These are phyloP conservation scores for Naegleria gruberi DNA, from an alignment of 208 protist species.

Conservation along the genomic window DNA sequence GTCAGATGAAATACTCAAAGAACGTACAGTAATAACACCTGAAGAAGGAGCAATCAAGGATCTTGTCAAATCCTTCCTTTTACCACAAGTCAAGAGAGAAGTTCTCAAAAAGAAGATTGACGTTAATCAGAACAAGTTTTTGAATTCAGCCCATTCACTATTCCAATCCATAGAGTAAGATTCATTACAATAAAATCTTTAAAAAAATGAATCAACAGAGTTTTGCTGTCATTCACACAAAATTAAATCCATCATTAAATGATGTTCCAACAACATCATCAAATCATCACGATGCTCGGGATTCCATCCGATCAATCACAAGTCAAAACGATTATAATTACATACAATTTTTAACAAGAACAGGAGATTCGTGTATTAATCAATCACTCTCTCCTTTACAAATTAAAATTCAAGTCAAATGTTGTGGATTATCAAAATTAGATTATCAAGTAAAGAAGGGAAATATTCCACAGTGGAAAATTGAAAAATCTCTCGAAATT, in stretches of 20 bases:
- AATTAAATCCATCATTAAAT: too few species aligned
- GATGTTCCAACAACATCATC: too few species aligned
- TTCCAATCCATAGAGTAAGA: too few species aligned
- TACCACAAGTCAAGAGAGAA: not conserved
- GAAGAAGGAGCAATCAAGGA: not conserved
- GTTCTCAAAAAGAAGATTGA: not conserved
- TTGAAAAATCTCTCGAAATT: not conserved
- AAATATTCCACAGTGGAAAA: not conserved
- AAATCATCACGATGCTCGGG: too few species aligned
- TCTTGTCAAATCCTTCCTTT: not conserved
- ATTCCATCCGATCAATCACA: not conserved
- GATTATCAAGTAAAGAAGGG: not conserved
- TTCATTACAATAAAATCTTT: too few species aligned
- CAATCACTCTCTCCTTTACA: not conserved
- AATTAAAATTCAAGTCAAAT: slow-evolving; percentile 10
- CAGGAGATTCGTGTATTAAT: not conserved
- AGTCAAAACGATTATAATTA: not conserved
- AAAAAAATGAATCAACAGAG: not conserved
- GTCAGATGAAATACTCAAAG: not conserved
- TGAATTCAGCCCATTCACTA: not conserved
- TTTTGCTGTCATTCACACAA: not conserved
- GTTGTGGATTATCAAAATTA: not conserved
- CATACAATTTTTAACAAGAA: not conserved
- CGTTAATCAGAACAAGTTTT: not conserved
- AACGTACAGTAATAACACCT: not conserved